Conservation (phyloP, 805 yeast genomes). For the Kodamaea hsintzibuensis region DNA sequence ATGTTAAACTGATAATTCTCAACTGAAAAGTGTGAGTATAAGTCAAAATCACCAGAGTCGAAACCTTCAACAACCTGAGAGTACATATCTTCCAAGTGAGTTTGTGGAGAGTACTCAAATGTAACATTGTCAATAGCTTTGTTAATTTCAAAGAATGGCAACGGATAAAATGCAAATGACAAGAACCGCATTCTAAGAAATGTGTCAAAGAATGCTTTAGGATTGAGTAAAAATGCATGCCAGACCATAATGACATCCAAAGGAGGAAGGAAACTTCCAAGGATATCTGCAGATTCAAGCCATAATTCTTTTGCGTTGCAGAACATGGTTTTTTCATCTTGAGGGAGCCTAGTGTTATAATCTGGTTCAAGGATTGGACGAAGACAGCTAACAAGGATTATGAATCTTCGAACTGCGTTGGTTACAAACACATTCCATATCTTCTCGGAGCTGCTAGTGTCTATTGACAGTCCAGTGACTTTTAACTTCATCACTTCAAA, state of each 20-base stretch:
- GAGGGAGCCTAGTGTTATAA: not conserved
- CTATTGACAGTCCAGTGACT: constrained; percentile 7
- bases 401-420: constrained; percentile 23
- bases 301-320: not conserved
- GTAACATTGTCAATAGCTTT: constrained; percentile 13
- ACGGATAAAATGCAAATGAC: constrained; percentile 17
- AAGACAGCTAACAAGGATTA: constrained; percentile 20
- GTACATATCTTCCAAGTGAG: not conserved
- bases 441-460: constrained; percentile 6
- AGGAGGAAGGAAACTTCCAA: constrained; percentile 17
- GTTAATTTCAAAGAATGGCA: constrained; percentile 18
- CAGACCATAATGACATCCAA: constrained; percentile 26
- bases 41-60: constrained; percentile 2
- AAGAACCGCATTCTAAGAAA: constrained; percentile 17
- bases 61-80: constrained; percentile 1
- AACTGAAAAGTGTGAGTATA: constrained; percentile 3
- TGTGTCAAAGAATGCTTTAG: constrained; percentile 17
- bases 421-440: constrained; percentile 26
- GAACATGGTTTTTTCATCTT: not conserved
- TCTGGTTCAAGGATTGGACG: not conserved
- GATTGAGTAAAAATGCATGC: constrained; percentile 25
- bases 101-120: constrained; percentile 14
- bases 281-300: no score
- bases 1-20: constrained; percentile 9
- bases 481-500: constrained; percentile 19